Percentiles rank a stretch among this genome's conserved stretches.
Conservation (phyloP, 164 flowering plant genomes). For the Stephania yunnanensis region DNA sequence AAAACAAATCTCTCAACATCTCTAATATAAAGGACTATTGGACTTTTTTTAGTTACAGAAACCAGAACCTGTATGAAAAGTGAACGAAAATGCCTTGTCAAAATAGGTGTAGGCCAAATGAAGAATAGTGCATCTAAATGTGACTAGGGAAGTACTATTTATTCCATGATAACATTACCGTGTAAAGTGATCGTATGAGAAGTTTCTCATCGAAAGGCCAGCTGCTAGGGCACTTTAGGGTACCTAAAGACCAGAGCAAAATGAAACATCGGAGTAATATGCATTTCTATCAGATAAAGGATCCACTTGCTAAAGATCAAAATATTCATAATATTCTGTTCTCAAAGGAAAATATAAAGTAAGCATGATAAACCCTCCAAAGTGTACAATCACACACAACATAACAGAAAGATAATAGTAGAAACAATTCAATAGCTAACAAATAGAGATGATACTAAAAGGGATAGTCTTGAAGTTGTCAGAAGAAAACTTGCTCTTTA, state of each 20-base stretch:
- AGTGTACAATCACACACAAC: too few species aligned
- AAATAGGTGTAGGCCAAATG: neutral
- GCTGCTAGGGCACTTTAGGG: conserved; percentile 67
- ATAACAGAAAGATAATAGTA: neutral
- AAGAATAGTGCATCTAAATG: neutral
- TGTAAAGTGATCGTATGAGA: conserved; percentile 78
- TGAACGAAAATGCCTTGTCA: neutral
- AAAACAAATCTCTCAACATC: conserved; percentile 68
- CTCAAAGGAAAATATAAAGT: neutral
- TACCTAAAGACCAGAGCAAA: conserved; percentile 33
- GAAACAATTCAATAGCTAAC: too few species aligned
- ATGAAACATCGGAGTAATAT: neutral
- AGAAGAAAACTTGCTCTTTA: neutral
- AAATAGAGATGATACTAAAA: neutral
- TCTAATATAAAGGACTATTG: conserved; percentile 75
- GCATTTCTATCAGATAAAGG: neutral
- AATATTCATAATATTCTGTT: neutral
- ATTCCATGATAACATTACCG: conserved; percentile 34
- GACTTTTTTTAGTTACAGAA: conserved; percentile 53
- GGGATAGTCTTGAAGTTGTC: neutral
- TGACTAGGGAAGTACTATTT: neutral
- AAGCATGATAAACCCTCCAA: neutral
- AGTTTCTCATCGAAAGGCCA: conserved; percentile 90
- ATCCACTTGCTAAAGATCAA: neutral
- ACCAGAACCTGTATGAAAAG: conserved; percentile 54